Conservation (phyloP, 176 grass and related monocot species). For the Secale cereale region DNA sequence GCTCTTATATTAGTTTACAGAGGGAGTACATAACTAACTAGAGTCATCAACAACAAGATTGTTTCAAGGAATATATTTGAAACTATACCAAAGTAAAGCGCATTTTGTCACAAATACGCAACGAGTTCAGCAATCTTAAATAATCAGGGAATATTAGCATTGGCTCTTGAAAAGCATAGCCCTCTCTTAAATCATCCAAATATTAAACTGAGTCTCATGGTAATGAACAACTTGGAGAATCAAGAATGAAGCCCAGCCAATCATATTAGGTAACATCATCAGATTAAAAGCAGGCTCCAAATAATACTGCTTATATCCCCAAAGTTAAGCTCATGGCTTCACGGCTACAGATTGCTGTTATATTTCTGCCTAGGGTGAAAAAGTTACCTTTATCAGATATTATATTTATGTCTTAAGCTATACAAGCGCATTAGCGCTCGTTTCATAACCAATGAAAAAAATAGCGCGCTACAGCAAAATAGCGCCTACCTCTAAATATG, state of each 20-base stretch:
- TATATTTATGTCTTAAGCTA: conserved; percentile 22
- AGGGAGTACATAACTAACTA: not conserved
- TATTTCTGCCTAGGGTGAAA: conserved; percentile 16
- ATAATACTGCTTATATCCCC: conserved; percentile 23
- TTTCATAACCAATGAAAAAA: conserved; percentile 33
- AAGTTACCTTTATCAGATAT: not conserved
- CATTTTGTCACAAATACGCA: conserved; percentile 29
- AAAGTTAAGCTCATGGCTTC: conserved; percentile 21
- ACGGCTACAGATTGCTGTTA: conserved; percentile 35
- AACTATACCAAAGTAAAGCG: not conserved
- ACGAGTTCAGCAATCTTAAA: conserved; percentile 9
- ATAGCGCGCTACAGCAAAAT: too few relatives aligned
- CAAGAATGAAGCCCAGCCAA: conserved; percentile 30
- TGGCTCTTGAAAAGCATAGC: not conserved
- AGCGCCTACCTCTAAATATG: too few relatives aligned
- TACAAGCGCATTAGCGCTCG: conserved; percentile 1
- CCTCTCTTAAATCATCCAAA: conserved; percentile 8
- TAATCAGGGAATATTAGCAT: conserved; percentile 21
- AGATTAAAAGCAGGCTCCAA: conserved; percentile 15
- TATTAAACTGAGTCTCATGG: conserved; percentile 25
- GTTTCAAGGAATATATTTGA: conserved; percentile 13
- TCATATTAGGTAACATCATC: conserved; percentile 29
- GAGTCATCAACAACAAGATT: conserved; percentile 26
- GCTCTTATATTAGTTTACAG: too few relatives aligned
- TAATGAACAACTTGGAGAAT: conserved; percentile 19